Percentiles rank a stretch among this genome's conserved stretches.
Evolutionary conservation across 768 basidiomycete species (phyloP).

Genomic region (Pleurotus salmoneostramineus): DNA sequence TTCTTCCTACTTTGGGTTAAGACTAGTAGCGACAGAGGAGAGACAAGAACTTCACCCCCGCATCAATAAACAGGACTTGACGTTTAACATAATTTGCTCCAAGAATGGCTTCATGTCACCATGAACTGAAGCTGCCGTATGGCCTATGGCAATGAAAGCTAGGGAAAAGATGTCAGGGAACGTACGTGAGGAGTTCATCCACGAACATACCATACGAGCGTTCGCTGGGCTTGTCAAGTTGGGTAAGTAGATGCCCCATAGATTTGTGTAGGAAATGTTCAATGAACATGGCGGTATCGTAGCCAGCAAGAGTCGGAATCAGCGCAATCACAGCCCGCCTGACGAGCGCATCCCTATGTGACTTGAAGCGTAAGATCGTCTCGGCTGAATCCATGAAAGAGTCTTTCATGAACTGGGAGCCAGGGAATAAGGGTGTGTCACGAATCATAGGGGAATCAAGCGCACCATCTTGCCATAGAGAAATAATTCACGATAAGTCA

Average conservation of each 20-base stretch:
- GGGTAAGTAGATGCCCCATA: constrained; percentile 87
- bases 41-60: no score
- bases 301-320: constrained; percentile 91
- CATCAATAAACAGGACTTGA: constrained; percentile 84
- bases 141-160: constrained; percentile 97
- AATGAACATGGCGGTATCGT: constrained; percentile 90
- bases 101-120: constrained; percentile 96
- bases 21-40: no score
- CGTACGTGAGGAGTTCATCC: neutral
- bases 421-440: neutral
- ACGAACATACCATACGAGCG: constrained; percentile 70
- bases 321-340: constrained; percentile 94
- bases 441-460: neutral
- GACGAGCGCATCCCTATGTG: constrained; percentile 82
- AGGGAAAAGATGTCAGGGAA: constrained; percentile 11
- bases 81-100: constrained; percentile 83
- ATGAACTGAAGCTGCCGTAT: constrained; percentile 86
- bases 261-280: constrained; percentile 89
- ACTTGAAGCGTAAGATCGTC: constrained; percentile 83
- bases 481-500: constrained; percentile 88
- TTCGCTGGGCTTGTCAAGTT: constrained; percentile 86
- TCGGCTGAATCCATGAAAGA: constrained; percentile 86
- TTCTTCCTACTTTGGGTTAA: constrained; percentile 66
- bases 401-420: constrained; percentile 77
- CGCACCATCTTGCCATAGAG: constrained; percentile 93